These are phyloP conservation scores for Lachancea waltii DNA, from an alignment of 805 yeast species.

Conservation along the genomic window DNA sequence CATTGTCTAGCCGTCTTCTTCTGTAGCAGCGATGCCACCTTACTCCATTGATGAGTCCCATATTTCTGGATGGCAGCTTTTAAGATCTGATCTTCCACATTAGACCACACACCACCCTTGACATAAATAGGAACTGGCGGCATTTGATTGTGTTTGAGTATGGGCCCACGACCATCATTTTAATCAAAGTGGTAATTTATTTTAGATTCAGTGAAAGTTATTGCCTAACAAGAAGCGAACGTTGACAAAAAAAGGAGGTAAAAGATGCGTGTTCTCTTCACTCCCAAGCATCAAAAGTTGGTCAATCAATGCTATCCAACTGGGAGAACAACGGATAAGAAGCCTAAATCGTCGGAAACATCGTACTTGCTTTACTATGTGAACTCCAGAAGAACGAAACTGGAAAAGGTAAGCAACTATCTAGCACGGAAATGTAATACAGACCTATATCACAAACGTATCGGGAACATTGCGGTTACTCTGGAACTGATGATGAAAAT, in stretches of 20 bases:
- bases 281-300: constrained; percentile 83
- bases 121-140: constrained; percentile 59
- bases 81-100: constrained; percentile 74
- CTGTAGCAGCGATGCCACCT: constrained; percentile 79
- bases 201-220: background rate
- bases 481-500: constrained; percentile 62
- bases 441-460: constrained; percentile 55
- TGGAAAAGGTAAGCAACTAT: constrained; percentile 77
- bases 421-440: constrained; percentile 52
- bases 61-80: constrained; percentile 89
- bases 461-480: constrained; percentile 82
- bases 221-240: background rate
- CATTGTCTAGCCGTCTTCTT: constrained; percentile 89
- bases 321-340: constrained; percentile 78
- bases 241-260: background rate
- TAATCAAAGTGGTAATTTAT: no score
- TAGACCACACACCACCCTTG: constrained; percentile 89
- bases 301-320: constrained; percentile 91
- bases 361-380: constrained; percentile 86
- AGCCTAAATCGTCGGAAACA: constrained; percentile 87
- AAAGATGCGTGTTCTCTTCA: constrained; percentile 33
- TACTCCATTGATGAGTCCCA: constrained; percentile 91
- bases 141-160: constrained; percentile 7
- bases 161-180: no score
- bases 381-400: constrained; percentile 78